Evolutionary conservation across 2,329 filamentous ascomycete genomes (phyloP).

Genomic region (Stromatinia cepivora): DNA sequence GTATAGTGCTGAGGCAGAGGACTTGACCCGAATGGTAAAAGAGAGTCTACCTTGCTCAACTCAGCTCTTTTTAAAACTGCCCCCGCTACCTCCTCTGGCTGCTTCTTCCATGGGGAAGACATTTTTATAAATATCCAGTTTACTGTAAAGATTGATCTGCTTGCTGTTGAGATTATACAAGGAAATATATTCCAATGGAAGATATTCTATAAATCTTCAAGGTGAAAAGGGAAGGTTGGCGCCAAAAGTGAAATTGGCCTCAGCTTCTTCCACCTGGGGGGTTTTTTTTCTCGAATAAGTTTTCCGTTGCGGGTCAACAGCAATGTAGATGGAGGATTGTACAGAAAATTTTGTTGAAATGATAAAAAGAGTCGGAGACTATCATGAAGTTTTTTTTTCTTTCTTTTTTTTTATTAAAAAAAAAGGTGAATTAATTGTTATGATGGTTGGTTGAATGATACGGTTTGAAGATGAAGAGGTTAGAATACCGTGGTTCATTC

Average conservation of each 20-base stretch:
- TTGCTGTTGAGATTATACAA: not conserved
- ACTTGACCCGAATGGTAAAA: conserved; percentile 19
- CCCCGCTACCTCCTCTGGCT: conserved; percentile 65
- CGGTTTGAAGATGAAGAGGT: conserved; percentile 10
- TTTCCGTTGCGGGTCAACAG: conserved; percentile 21
- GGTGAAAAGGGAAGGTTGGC: conserved; percentile 25
- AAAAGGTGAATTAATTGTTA: conserved; percentile 12
- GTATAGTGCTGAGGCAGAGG: conserved; percentile 20
- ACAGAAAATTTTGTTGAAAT: not conserved
- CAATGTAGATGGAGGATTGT: conserved; percentile 11
- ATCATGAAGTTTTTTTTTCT: not conserved
- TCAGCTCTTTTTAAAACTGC: conserved; percentile 71
- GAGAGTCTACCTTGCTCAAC: conserved; percentile 67
- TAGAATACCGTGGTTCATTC: conserved; percentile 20
- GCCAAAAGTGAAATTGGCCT: conserved; percentile 27
- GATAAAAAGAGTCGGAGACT: not conserved
- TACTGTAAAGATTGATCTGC: not conserved
- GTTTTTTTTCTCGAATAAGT: conserved; percentile 21
- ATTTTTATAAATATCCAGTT: conserved; percentile 41
- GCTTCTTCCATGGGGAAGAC: conserved; percentile 62
- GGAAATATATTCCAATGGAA: not conserved
- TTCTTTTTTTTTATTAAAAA: no score
- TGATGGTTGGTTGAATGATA: conserved; percentile 6
- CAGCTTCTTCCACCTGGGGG: conserved; percentile 16
- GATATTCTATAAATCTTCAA: conserved; percentile 16